Evolutionary conservation across 495 filamentous ascomycete genomes (phyloP).

Genomic region (Annulohypoxylon stygium): DNA sequence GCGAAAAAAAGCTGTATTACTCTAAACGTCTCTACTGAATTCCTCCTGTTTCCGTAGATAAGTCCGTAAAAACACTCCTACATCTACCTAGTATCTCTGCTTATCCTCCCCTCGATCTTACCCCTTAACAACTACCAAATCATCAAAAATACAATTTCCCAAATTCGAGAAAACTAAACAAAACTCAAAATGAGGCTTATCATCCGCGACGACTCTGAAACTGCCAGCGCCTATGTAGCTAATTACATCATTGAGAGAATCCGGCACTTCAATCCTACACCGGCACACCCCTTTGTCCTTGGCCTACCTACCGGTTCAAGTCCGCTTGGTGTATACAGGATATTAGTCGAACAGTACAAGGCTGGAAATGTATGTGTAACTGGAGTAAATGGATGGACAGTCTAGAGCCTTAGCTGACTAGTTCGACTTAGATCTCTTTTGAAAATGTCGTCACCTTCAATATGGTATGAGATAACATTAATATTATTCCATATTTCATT

Average conservation of each 20-base stretch:
- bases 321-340: conserved; percentile 81
- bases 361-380: conserved; percentile 67
- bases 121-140: conserved; percentile 24
- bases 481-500: neutral
- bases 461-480: conserved; percentile 71
- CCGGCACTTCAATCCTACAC: conserved; percentile 77
- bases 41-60: conserved; percentile 32
- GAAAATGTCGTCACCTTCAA: conserved; percentile 92
- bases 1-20: conserved; percentile 31
- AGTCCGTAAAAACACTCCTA: conserved; percentile 30
- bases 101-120: conserved; percentile 20
- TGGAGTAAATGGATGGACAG: neutral
- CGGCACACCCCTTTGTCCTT: conserved; percentile 80
- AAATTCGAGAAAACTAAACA: conserved; percentile 22
- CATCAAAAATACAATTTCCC: conserved; percentile 30
- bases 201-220: conserved; percentile 76
- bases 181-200: conserved; percentile 78
- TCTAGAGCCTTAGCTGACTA: conserved; percentile 11
- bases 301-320: conserved; percentile 87
- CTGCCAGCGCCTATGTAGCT: conserved; percentile 79
- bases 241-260: conserved; percentile 88
- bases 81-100: conserved; percentile 6
- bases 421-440: conserved; percentile 72
- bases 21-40: conserved; percentile 12
- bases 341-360: conserved; percentile 80